Evolutionary conservation across 2,329 filamentous ascomycete genomes (phyloP), one percentile per base, ranked within the genome.

Genomic region (Pseudogymnoascus sp.): DNA sequence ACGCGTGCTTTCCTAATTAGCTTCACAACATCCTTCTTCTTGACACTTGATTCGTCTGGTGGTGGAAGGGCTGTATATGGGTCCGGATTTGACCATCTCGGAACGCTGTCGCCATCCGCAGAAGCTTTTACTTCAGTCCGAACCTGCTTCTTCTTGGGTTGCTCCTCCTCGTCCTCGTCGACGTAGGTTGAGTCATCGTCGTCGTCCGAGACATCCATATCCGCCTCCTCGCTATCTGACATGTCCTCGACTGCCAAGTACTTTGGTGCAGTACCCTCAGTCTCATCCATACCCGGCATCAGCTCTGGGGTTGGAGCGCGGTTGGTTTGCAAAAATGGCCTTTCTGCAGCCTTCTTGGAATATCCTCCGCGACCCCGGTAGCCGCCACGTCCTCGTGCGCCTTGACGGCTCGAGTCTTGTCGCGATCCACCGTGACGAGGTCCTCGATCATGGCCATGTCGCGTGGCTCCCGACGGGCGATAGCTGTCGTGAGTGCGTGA

Each of bases 71-170:
- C 89, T 5, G 90, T 96, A 74, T 97, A 97, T 0, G 92, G 92
- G 72, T 97, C 93, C 3, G 93, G 92, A 68, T 97, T 97, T 4
- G 92, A 96, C 93, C 93, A 97, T 73, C 89, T 92, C 2, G 92
- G 91, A 4, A 72, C 74, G 60, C 69, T 67, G 12, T 77, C 75
- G 60, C 78, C 71, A 64, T 75, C 77, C 20, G 73, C 70, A n/a
- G 75, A 71, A 7, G 72, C 72, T 14, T 69, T 65, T 4, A 71
- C 64, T 2, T 66, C 67, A 8, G 68, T 72, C 8, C 78, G 76
- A 2, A 70, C 71, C 9, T 79, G 77, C 68, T 82, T 82, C 57
- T 68, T 71, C 2, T 73, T 74, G 11, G 78, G 78, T 61, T 78
- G 71, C 50, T 74, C 65, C 14, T 62, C 58, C 12, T 67, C n/a